A percentile compares a stretch with the other conserved stretches of the same genome.
Conservation (phyloP, 2,329 filamentous ascomycete genomes). For the Colletotrichum cereale region DNA sequence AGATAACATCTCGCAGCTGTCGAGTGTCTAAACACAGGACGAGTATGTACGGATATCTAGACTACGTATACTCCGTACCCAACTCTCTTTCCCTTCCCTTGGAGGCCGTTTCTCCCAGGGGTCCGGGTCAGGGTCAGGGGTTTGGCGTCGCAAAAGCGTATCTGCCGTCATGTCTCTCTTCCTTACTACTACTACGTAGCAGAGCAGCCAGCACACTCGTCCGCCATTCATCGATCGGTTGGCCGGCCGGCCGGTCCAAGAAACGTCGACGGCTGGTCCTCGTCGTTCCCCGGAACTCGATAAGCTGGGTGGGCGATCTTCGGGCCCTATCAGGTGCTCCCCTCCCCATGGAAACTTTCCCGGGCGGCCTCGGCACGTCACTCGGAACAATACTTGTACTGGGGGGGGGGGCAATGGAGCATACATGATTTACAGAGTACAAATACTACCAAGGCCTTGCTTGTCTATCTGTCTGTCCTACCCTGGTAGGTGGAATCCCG, state of each 20-base stretch:
- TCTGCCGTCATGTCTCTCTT: background rate
- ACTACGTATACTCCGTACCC: background rate
- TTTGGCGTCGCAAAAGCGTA: background rate
- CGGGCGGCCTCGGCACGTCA: background rate
- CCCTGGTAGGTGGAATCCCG: background rate
- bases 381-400: background rate
- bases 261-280: slow-evolving; percentile 25
- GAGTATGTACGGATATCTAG: background rate
- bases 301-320: background rate
- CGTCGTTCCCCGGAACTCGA: slow-evolving; percentile 4
- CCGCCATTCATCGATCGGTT: background rate
- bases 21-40: background rate
- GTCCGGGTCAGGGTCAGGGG: slow-evolving; percentile 1
- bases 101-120: background rate
- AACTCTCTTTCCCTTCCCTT: background rate
- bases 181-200: background rate
- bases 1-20: slow-evolving; percentile 4
- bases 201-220: background rate
- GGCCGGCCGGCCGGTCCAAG: background rate
- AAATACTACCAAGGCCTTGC: background rate
- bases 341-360: background rate
- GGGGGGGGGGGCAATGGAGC: background rate
- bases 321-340: background rate
- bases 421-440: background rate
- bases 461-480: background rate